These are phyloP conservation scores for Brachypodium distachyon DNA, from an alignment of 202 grass and related monocot species.

Conservation along the genomic window DNA sequence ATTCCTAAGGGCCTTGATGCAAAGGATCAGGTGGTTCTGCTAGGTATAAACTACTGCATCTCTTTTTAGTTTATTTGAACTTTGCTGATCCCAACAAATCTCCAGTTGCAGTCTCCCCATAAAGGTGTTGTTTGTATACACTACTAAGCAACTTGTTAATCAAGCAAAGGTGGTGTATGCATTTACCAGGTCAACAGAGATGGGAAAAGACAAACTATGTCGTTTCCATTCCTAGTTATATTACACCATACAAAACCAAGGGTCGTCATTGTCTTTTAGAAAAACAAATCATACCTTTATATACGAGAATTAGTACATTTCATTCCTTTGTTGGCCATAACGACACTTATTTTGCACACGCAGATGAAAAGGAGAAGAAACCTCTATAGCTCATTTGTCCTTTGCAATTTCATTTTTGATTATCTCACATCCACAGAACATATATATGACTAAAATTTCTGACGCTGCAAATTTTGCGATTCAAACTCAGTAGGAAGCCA, in stretches of 20 bases:
- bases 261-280: neutral
- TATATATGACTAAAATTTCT: neutral
- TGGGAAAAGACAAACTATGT: neutral
- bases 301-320: neutral
- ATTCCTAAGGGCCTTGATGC: conserved; percentile 55
- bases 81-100: conserved; percentile 14
- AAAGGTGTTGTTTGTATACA: conserved; percentile 20
- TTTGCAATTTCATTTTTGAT: neutral
- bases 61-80: neutral
- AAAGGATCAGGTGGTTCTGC: conserved; percentile 87
- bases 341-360: neutral
- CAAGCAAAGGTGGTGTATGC: neutral
- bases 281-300: neutral
- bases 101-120: conserved; percentile 3
- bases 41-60: conserved; percentile 44
- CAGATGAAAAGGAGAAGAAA: neutral
- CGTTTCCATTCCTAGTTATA: neutral
- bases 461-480: neutral
- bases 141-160: conserved; percentile 11
- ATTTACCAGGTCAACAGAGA: neutral
- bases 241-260: neutral
- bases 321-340: neutral
- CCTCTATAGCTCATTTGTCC: neutral
- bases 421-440: neutral
- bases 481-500: neutral